Base-by-base conservation (phyloP, 2,329 filamentous ascomycete species). In the Ceratocystis albifundus region DNA sequence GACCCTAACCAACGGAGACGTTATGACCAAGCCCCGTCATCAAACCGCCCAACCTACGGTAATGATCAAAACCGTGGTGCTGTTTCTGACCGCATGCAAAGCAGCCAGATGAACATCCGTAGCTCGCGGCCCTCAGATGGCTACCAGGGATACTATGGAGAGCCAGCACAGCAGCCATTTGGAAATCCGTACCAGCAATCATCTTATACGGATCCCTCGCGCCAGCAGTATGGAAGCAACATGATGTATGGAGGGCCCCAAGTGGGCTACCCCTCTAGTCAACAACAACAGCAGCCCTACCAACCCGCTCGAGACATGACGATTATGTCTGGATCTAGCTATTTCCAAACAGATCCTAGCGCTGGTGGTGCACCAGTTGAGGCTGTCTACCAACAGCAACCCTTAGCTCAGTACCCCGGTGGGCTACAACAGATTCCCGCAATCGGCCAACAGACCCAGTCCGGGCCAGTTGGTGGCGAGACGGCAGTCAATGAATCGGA, bases 1-100 rank as follows among this genome's bases (percentile, higher is more conserved):
- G 46, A 63, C 61, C 41, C 61, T 32, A 63, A 63, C 46, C 63
- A 65, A 50, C 63, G 48, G 48, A 55, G 61, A 63, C 61, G 61
- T 48, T 63, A 63, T 48, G 61, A 63, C n/a, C 61, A 63, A 48
- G 44, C 48, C 30, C 63, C 48, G 17, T 25, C 36, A 25, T 25
- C 36, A 15, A 50, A 46, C 20, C 63, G 63, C n/a, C 25, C 50
- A 45, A 4, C 63, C 32, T 65, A 65, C 28, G 41, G 32, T 22
- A 30, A 30, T 59, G 48, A 65, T 20, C 48, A 50, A 25, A 45
- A 32, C 32, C 63, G 63, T 7, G 22, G 53, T 53, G 41, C 41
- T 41, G 36, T 50, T 10, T 17, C 63, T 28, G 63, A 65, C 17
- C 63, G 63, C 8, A 59, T 57, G 53, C 63, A 65, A 45, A 53